A percentile compares a stretch with the other conserved stretches of the same genome.
These are phyloP conservation scores for Monosporascus sp. DNA, from an alignment of 2,329 filamentous ascomycete genomes.

Conservation along the genomic window DNA sequence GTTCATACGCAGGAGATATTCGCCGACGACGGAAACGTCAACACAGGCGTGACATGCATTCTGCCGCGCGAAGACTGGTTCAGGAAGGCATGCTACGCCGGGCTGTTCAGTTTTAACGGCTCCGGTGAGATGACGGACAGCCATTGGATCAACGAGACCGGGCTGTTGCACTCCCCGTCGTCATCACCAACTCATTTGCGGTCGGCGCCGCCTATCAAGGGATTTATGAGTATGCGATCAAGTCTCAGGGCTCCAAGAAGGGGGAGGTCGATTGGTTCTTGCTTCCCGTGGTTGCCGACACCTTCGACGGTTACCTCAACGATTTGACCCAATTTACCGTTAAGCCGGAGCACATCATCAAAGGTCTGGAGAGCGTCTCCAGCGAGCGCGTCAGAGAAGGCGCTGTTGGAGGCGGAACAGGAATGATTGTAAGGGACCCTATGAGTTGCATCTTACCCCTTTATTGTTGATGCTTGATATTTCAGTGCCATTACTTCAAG, in stretches of 20 bases:
- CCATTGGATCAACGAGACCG: slow-evolving; percentile 58
- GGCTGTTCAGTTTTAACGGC: slow-evolving; percentile 59
- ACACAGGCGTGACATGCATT: slow-evolving; percentile 46
- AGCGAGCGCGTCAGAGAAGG: slow-evolving; percentile 53
- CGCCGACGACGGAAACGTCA: slow-evolving; percentile 28
- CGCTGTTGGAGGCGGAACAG: slow-evolving; percentile 60
- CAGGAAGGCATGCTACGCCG: slow-evolving; percentile 38
- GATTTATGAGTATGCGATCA: slow-evolving; percentile 49
- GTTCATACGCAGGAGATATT: slow-evolving; percentile 40
- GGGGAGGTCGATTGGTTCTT: slow-evolving; percentile 47
- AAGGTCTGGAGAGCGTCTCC: slow-evolving; percentile 46
- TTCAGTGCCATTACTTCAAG: slow-evolving; percentile 62
- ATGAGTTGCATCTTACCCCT: background rate
- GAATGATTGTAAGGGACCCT: slow-evolving; percentile 26
- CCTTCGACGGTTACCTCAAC: slow-evolving; percentile 57
- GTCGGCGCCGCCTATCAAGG: slow-evolving; percentile 55
- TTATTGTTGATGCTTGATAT: slow-evolving; percentile 19
- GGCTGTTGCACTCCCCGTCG: slow-evolving; percentile 51
- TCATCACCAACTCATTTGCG: slow-evolving; percentile 53
- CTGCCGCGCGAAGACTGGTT: slow-evolving; percentile 40
- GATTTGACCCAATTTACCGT: slow-evolving; percentile 52
- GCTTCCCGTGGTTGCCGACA: slow-evolving; percentile 55
- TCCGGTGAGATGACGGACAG: slow-evolving; percentile 57
- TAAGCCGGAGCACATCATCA: slow-evolving; percentile 45
- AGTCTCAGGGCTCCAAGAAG: slow-evolving; percentile 35